Conservation (phyloP, 139 green algal species). For the Bryopsis sp. region DNA sequence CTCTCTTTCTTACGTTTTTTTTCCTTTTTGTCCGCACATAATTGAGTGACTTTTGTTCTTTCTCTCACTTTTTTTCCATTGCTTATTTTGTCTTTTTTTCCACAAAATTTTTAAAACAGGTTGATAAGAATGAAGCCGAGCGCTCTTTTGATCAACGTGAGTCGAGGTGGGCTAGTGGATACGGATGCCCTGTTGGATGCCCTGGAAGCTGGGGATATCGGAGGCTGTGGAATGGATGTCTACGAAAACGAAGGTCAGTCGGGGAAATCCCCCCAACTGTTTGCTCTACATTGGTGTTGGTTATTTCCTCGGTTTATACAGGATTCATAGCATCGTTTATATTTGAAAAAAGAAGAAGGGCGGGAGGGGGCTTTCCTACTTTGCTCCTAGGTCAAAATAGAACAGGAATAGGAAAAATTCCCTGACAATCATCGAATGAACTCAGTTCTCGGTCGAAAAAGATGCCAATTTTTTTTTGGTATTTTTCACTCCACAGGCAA, state of each 20-base stretch:
- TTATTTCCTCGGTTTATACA: not conserved
- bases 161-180: conserved; percentile 64
- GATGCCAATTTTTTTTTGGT: no score
- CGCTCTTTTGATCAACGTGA: conserved; percentile 61
- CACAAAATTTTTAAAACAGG: conserved; percentile 20
- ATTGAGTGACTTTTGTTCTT: not conserved
- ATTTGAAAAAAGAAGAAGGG: not conserved
- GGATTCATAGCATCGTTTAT: not conserved
- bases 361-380: no score
- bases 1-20: no score
- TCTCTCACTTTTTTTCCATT: not conserved
- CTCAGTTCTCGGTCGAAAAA: no score
- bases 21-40: no score
- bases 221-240: conserved; percentile 40
- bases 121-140: conserved; percentile 54
- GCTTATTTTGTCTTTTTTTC: not conserved
- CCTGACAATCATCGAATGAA: no score
- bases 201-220: conserved; percentile 47
- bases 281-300: no score
- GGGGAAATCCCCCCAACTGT: no score
- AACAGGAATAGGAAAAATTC: no score
- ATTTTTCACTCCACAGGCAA: conserved; percentile 15
- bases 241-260: conserved; percentile 44
- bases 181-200: conserved; percentile 45
- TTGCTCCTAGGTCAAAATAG: no score